These are phyloP conservation scores for Xylaria sp. DNA, from an alignment of 2,329 filamentous ascomycete species.

Conservation along the genomic window DNA sequence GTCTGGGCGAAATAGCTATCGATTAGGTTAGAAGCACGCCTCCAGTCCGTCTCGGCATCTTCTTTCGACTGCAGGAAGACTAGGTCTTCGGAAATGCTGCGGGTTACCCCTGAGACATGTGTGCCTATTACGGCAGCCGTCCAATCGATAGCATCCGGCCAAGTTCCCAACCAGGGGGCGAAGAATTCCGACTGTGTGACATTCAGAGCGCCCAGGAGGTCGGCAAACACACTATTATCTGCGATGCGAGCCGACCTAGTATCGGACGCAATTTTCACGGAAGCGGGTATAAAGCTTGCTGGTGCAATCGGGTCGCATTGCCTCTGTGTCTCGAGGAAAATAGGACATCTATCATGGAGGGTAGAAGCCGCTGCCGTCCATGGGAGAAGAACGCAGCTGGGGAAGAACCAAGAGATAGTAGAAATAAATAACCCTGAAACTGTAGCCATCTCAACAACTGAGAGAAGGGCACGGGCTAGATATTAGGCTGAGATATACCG, in stretches of 20 bases:
- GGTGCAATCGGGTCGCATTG: constrained; percentile 45
- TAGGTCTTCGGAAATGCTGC: constrained; percentile 74
- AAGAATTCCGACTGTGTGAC: constrained; percentile 85
- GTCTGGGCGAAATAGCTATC: constrained; percentile 84
- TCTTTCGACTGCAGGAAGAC: constrained; percentile 49
- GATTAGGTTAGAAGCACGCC: constrained; percentile 79
- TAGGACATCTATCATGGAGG: constrained; percentile 31
- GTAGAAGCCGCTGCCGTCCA: constrained; percentile 9
- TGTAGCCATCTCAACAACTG: constrained; percentile 6
- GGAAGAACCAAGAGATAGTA: not conserved
- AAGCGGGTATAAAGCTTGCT: constrained; percentile 43
- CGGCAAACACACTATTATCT: constrained; percentile 53
- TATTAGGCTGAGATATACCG: not conserved
- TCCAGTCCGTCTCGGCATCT: constrained; percentile 54
- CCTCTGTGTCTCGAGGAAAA: constrained; percentile 40
- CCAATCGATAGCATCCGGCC: constrained; percentile 92
- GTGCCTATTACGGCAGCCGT: constrained; percentile 88
- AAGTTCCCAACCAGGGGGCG: constrained; percentile 79
- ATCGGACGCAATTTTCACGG: constrained; percentile 26
- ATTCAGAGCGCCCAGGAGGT: constrained; percentile 72
- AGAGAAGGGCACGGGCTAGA: not conserved
- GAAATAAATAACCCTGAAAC: not conserved
- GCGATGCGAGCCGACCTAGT: constrained; percentile 31
- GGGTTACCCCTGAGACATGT: constrained; percentile 77
- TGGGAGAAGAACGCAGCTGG: not conserved